Evolutionary conservation across 306 rosid species (phyloP), one percentile per base, ranked within the genome.

Genomic region (Trichosanthes truncata): DNA sequence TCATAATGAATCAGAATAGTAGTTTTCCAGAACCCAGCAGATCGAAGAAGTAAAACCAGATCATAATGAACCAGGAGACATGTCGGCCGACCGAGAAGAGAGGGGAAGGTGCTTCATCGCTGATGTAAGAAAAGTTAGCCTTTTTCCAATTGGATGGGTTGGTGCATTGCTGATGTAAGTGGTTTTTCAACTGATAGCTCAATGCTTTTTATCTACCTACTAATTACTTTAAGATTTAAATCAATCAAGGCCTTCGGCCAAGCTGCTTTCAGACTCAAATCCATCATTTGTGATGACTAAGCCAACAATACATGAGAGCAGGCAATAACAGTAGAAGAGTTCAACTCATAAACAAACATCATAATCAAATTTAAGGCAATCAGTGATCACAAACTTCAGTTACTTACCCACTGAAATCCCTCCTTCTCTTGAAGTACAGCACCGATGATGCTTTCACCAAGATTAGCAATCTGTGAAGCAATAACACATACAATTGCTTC

Each of bases 381-480:
- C 29, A 52, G 23, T 23, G 41, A 60, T 55, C 12, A 81, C 35
- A 68, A 55, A 56, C 67, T 81, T 45, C 14, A 48, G 59, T 62
- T 36, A 68, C 94, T 10, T 89, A 96, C 99, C 99, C 99, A 93
- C 81, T 52, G 85, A 86, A 90, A 91, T 84, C 99, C 99, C 82
- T 93, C 94, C 90, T 93, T 96, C 71, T 91, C 99, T 89, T 96
- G 99, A 82, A 91, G 81, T 21, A 87, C 80, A 78, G 99, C 98
- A 83, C 99, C 99, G 71, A 96, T 96, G 80, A 96, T 74, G 89
- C 99, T 96, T 86, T 96, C 98, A 7, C 99, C 98, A 80, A 96
- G 82, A 86, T 96, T 96, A 78, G 98, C 99, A 83, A 96, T 83
- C 86, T 96, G 99, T 45, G 99, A 83, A 77, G 99, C 98, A 83